These are phyloP conservation scores for Kodamaea jinghongensis DNA, from an alignment of 805 yeast genomes.

Conservation along the genomic window DNA sequence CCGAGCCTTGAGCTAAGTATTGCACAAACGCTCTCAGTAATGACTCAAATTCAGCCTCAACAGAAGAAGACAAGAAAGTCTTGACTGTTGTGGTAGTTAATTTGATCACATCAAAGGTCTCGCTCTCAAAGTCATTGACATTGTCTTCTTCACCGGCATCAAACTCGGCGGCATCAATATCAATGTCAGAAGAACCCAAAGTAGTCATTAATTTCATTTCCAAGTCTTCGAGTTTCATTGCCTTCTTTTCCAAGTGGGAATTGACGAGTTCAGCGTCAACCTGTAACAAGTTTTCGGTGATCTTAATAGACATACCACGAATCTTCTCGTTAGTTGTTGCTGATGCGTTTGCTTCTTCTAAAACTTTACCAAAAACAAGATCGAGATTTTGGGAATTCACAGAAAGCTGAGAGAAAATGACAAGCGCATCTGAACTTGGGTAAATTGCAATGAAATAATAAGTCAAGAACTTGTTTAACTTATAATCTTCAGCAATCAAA, in stretches of 20 bases:
- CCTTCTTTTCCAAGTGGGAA: slow-evolving; percentile 16
- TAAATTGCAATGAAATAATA: slow-evolving; percentile 27
- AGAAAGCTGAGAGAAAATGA: no score
- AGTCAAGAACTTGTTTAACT: slow-evolving; percentile 29
- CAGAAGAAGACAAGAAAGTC: slow-evolving; percentile 35
- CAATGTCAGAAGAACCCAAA: slow-evolving; percentile 30
- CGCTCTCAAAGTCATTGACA: slow-evolving; percentile 16
- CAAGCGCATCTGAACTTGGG: slow-evolving; percentile 10
- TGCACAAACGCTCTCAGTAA: slow-evolving; percentile 41
- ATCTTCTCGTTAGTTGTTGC: slow-evolving; percentile 14
- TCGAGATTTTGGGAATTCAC: no score
- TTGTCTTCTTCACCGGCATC: slow-evolving; percentile 20
- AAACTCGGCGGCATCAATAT: slow-evolving; percentile 28
- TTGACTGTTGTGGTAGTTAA: slow-evolving; percentile 8
- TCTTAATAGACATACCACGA: slow-evolving; percentile 16
- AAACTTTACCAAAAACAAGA: slow-evolving; percentile 14
- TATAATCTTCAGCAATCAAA: slow-evolving; percentile 25
- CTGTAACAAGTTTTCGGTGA: slow-evolving; percentile 23
- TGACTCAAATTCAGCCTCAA: slow-evolving; percentile 40
- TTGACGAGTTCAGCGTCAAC: slow-evolving; percentile 20
- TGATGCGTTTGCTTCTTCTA: slow-evolving; percentile 14
- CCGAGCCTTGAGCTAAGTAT: slow-evolving; percentile 5
- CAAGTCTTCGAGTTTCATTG: slow-evolving; percentile 29
- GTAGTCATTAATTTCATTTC: slow-evolving; percentile 68
- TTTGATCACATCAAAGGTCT: not conserved